Evolutionary conservation across 768 basidiomycete genomes (phyloP).

Genomic region (Chiua virens): DNA sequence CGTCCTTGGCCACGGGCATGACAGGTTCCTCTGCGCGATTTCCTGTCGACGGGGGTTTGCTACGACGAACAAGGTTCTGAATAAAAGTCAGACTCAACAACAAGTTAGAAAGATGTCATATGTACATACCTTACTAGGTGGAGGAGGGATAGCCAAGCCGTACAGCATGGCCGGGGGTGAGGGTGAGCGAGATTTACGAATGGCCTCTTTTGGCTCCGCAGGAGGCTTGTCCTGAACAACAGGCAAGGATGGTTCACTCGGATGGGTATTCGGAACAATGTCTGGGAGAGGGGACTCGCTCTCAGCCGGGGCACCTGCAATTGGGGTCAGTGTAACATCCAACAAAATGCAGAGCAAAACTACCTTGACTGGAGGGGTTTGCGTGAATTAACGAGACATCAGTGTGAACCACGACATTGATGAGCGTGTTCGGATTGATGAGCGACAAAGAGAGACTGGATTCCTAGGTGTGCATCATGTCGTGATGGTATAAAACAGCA

Average conservation of each 20-base stretch:
- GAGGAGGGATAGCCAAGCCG: conserved; percentile 23
- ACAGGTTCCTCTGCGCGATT: conserved; percentile 7
- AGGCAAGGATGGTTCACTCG: conserved; percentile 49
- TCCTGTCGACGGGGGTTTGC: conserved; percentile 14
- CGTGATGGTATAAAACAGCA: neutral
- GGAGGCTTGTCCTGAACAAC: conserved; percentile 7
- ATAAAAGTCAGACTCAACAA: conserved; percentile 1
- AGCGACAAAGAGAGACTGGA: conserved; percentile 44
- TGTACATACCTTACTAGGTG: conserved; percentile 21
- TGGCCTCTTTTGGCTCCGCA: conserved; percentile 13
- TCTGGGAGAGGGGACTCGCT: conserved; percentile 44
- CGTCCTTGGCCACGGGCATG: conserved; percentile 6
- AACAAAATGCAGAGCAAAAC: neutral
- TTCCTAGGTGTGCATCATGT: conserved; percentile 4
- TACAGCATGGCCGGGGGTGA: conserved; percentile 21
- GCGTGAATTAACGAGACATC: conserved; percentile 35
- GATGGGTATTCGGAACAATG: conserved; percentile 51
- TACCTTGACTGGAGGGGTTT: conserved; percentile 22
- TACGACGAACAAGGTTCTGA: conserved; percentile 27
- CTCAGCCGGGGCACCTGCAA: conserved; percentile 5
- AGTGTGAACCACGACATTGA: conserved; percentile 47
- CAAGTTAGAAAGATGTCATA: neutral
- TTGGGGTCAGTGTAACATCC: neutral
- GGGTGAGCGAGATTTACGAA: conserved; percentile 9
- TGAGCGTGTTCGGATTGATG: conserved; percentile 44